Conservation (phyloP, 176 grass and related monocot genomes). For the Aegilops longissima region DNA sequence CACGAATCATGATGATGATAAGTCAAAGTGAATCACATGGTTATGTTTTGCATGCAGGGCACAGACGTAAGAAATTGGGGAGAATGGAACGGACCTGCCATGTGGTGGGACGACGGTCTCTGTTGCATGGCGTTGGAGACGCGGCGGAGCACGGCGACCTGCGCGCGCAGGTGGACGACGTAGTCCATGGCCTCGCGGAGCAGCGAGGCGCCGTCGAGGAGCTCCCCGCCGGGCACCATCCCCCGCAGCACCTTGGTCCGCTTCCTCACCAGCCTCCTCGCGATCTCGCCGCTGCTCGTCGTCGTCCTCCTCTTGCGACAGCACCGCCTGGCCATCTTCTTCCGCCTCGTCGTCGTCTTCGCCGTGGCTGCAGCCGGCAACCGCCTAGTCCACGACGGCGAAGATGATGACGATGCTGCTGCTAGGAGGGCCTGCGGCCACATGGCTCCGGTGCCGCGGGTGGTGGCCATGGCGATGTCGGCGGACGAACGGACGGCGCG, state of each 20-base stretch:
- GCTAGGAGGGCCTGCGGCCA: constrained; percentile 44
- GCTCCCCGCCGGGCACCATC: constrained; percentile 66
- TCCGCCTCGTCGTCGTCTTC: constrained; percentile 31
- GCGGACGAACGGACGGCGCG: constrained; percentile 56
- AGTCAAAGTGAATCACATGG: neutral
- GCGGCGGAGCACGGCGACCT: constrained; percentile 59
- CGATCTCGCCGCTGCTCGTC: constrained; percentile 26
- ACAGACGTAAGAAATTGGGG: neutral
- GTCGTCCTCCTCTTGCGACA: neutral
- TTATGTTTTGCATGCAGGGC: neutral
- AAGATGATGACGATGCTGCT: neutral
- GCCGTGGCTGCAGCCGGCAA: neutral
- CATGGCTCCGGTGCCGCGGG: constrained; percentile 19
- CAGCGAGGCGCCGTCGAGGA: constrained; percentile 46
- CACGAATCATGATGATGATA: neutral
- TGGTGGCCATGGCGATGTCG: constrained; percentile 61
- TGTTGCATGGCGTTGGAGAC: constrained; percentile 37
- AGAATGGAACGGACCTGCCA: constrained; percentile 4
- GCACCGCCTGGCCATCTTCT: constrained; percentile 36
- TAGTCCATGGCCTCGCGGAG: constrained; percentile 73
- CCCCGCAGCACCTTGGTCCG: constrained; percentile 61
- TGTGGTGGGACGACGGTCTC: neutral
- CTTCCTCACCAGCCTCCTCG: constrained; percentile 60
- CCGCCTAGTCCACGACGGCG: neutral
- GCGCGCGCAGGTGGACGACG: constrained; percentile 55